Conservation (phyloP, 2,329 filamentous ascomycete genomes). For the Graphilbum ipis-grandicollis region DNA sequence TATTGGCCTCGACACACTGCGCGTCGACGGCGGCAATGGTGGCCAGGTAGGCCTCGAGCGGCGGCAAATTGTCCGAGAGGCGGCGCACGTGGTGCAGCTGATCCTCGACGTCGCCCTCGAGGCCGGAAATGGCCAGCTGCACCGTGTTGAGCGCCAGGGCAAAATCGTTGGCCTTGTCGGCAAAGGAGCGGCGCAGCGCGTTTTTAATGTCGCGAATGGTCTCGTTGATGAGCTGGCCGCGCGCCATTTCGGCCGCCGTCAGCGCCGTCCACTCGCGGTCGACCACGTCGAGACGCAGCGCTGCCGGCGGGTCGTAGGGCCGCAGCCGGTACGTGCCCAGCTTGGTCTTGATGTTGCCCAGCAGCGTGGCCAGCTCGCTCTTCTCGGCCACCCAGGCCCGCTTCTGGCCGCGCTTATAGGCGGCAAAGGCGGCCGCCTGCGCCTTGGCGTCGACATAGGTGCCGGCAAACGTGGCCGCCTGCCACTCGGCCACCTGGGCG, state of each 20-base stretch:
- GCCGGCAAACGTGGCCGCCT: slow-evolving; percentile 66
- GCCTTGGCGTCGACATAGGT: slow-evolving; percentile 86
- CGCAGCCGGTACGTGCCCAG: slow-evolving; percentile 83
- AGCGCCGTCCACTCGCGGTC: slow-evolving; percentile 69
- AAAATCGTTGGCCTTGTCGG: slow-evolving; percentile 97
- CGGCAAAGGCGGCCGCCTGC: slow-evolving; percentile 64
- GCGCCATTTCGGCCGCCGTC: slow-evolving; percentile 68
- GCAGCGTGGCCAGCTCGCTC: slow-evolving; percentile 77
- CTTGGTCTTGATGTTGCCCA: slow-evolving; percentile 99
- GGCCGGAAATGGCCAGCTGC: slow-evolving; percentile 84
- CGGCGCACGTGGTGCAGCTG: slow-evolving; percentile 76
- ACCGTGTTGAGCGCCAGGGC: slow-evolving; percentile 88
- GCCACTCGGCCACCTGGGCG: slow-evolving; percentile 60
- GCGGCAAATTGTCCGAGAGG: slow-evolving; percentile 69
- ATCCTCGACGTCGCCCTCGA: slow-evolving; percentile 93
- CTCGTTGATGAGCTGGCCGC: slow-evolving; percentile 91
- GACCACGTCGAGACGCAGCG: slow-evolving; percentile 65
- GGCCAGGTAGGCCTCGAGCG: slow-evolving; percentile 78
- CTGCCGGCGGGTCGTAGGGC: slow-evolving; percentile 76
- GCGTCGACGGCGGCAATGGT: slow-evolving; percentile 73
- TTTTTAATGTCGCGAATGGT: slow-evolving; percentile 99
- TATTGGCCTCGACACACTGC: slow-evolving; percentile 90
- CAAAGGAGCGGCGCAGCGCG: slow-evolving; percentile 75
- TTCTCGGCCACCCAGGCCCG: slow-evolving; percentile 95
- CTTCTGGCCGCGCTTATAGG: slow-evolving; percentile 85